Evolutionary conservation across 2,329 filamentous ascomycete genomes (phyloP), one percentile per base, ranked within the genome.

Genomic region (Xylaria sp.): DNA sequence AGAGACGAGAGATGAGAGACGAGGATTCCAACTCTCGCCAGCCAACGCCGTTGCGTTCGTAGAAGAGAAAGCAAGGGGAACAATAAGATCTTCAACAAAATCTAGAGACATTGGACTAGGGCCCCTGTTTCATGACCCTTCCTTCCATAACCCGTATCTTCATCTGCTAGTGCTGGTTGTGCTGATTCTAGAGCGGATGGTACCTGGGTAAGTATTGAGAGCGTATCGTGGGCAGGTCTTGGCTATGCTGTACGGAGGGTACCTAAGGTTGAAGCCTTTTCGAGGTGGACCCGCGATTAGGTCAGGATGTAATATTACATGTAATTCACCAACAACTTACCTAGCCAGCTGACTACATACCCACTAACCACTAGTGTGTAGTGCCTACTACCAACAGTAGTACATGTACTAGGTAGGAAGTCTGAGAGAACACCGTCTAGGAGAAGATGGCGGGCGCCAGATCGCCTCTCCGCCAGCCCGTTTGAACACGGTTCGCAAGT

Each of bases 1-100:
- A 48, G 24, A 21, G 50, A 53, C 5, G 24, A 30, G 11, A 47
- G 42, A 19, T 5, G 42, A 19, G 11, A 12, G 21, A 53, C 24
- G 24, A 27, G 24, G 60, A 27, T 45, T 55, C 51, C 21, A 47
- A 55, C 21, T 11, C 57, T 51, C 32, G 45, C 24, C 24, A 27
- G 24, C 47, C 58, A 53, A 30, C 17, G 11, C 14, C 39, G 12
- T 11, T 42, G 14, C 39, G 39, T 11, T 42, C 39, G 14, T 42
- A 17, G 39, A 17, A 42, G 39, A 11, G 39, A 5, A 17, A 42
- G 39, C 4, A 42, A 36, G 34, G 34, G 34, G 34, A 21, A 48
- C 17, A 48, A 21, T 3, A 24, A 19, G n/a, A 21, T 9, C n/a
- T 24, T 48, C 47, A 24, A 24, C 19, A 48, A 11, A 24, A 24